Base-by-base conservation (phyloP, 75 land plant genomes). In the Cupressus sempervirens region DNA sequence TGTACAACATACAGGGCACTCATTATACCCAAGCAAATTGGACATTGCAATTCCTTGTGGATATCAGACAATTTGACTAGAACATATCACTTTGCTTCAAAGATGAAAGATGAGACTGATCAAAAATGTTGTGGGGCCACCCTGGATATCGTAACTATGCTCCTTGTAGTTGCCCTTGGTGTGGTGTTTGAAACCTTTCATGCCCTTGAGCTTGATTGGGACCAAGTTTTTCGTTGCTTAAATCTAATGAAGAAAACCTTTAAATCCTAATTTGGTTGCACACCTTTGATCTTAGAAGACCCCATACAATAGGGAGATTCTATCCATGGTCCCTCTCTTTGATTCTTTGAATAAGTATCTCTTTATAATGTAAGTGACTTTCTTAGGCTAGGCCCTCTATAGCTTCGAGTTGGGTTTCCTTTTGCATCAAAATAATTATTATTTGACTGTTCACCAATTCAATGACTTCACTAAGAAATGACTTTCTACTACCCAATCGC, bases 1-100 rank as follows among this genome's bases (percentile, higher is more conserved):
- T 76, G 99, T 96, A 29, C 99, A 93, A 89, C 99, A 98, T 40
- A 95, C 96, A 84, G 99, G 99, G 80, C 99, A 98, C 83, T 98
- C 99, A 88, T 96, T 98, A n/a, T 91, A 91, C 92, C 92, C 48
- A 91, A 88, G 81, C 93, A 92, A 38, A 92, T 92, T 43, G 93
- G 93, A 83, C 93, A 92, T 54, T 92, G 93, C 81, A 92, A 89
- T 82, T 92, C 93, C 89, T 92, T 92, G 65, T 92, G 92, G 43
- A 92, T 88, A 46, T 92, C 93, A 18, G 88, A 70, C 81, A 88
- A 75, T 77, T 85, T 86, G 34, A 92, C 90, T 56, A 83, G 79
- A 76, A 92, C 80, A 40, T 80, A 90, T 38, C 93, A n/a, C n/a
- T n/a, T n/a, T n/a, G n/a, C n/a, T n/a, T n/a, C n/a, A n/a, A n/a